Evolutionary conservation across 805 yeast genomes (phyloP).

Genomic region (Debaryomyces tyrocola): DNA sequence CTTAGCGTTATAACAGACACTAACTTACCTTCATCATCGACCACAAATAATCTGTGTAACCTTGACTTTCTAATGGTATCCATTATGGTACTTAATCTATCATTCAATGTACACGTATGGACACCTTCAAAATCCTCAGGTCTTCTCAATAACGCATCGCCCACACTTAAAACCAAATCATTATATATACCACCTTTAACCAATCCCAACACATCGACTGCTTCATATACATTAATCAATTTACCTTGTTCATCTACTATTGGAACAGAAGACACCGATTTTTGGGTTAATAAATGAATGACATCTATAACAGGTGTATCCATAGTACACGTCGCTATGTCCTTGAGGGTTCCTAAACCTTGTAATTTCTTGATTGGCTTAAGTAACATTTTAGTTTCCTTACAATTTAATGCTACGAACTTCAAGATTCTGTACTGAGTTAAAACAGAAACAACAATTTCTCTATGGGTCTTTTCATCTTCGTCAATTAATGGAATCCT

Average conservation of each 20-base stretch:
- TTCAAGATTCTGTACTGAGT: constrained; percentile 95
- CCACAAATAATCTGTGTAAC: constrained; percentile 88
- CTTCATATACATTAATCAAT: constrained; percentile 89
- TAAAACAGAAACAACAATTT: constrained; percentile 90
- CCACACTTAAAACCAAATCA: constrained; percentile 86
- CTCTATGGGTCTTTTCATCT: constrained; percentile 89
- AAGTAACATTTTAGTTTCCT: constrained; percentile 81
- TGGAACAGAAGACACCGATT: constrained; percentile 90
- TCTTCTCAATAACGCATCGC: constrained; percentile 91
- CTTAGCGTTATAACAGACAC: constrained; percentile 86
- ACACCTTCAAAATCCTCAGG: constrained; percentile 98
- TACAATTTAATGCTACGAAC: constrained; percentile 93
- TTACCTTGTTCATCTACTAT: constrained; percentile 73
- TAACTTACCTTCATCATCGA: constrained; percentile 76
- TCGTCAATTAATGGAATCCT: constrained; percentile 93
- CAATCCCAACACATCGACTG: constrained; percentile 88
- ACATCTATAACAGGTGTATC: constrained; percentile 92
- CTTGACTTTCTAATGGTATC: constrained; percentile 91
- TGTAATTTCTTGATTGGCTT: constrained; percentile 72
- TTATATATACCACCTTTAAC: constrained; percentile 94
- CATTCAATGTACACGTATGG: constrained; percentile 88
- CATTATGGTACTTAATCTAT: constrained; percentile 82
- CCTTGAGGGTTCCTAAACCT: constrained; percentile 54
- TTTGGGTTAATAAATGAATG: constrained; percentile 73
- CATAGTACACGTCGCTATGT: constrained; percentile 80